Conservation (phyloP, 192 early-diverging fungal species). For the Coemansia sp. region DNA sequence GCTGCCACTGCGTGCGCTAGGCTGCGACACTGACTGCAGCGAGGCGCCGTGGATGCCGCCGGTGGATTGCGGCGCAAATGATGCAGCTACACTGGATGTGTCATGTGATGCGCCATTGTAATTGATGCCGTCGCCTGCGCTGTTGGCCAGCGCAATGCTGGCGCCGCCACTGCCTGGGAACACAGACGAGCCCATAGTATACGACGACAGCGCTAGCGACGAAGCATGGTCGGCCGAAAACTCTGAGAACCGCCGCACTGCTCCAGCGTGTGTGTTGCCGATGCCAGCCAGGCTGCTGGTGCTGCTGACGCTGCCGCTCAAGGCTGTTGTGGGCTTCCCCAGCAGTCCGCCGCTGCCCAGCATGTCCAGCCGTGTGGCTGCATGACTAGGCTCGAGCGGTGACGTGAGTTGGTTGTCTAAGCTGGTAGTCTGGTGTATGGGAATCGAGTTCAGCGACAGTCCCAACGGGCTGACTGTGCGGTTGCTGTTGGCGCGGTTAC, state of each 20-base stretch:
- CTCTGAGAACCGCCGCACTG: conserved; percentile 35
- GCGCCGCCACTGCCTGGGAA: conserved; percentile 11
- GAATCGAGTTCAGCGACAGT: conserved; percentile 28
- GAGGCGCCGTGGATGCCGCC: neutral
- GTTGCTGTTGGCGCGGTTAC: conserved; percentile 36
- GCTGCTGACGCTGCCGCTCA: conserved; percentile 27
- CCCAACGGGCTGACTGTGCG: conserved; percentile 45
- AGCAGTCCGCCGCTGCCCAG: neutral
- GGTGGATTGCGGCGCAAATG: neutral
- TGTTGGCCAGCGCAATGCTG: conserved; percentile 1
- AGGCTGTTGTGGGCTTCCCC: conserved; percentile 4
- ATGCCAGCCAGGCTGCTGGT: conserved; percentile 16
- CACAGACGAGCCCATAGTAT: conserved; percentile 27
- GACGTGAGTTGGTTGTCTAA: conserved; percentile 36
- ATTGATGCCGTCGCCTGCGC: conserved; percentile 13
- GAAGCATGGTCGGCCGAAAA: conserved; percentile 16
- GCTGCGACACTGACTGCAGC: conserved; percentile 3
- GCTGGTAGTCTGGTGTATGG: conserved; percentile 43
- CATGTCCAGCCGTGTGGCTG: conserved; percentile 10
- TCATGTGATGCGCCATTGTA: conserved; percentile 33
- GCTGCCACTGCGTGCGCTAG: neutral
- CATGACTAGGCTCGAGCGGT: conserved; percentile 12
- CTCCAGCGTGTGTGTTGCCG: conserved; percentile 1
- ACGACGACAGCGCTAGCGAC: conserved; percentile 26
- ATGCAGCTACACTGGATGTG: neutral